Evolutionary conservation across 192 early-diverging fungal genomes (phyloP), one percentile per base, ranked within the genome.

Genomic region (Backusella luteola): DNA sequence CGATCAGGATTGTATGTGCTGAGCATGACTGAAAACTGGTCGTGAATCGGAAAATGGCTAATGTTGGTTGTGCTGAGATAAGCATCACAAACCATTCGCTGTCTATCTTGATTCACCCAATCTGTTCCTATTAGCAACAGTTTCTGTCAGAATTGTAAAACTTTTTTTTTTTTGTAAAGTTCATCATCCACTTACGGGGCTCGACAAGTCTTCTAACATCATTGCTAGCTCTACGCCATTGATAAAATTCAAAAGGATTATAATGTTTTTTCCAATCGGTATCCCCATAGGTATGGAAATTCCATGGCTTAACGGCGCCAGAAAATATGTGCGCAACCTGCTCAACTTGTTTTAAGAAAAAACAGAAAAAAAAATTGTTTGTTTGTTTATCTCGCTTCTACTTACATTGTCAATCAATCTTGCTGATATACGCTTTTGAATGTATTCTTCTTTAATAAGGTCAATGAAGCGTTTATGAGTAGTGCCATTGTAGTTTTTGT

Each of bases 1-100:
- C 79, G 79, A 1, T 81, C 79, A 14, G 79, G 79, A 14, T 81
- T 76, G 23, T 81, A 81, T 3, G 79, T 81, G 63, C 75, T 73
- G 32, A 81, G 44, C 35, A 81, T 35, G 23, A 77, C 75, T 9
- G 79, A 76, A 68, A 81, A 81, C 49, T 76, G 66, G 66, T 73
- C 34, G 0, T 44, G 73, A 34, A 76, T 34, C 6, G 79, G 79
- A 49, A 79, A 79, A 32, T 49, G 46, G 21, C 15, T 49, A 14
- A 56, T 36, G 5, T 41, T 34, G 21, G 23, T 21, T 17, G 53
- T 41, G 4, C 69, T 34, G 21, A 41, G 39, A 44, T 73, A 73
- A 38, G 34, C 42, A 34, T 78, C 77, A 67, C 77, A 78, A 21
- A 78, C 19, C 32, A n/a, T 41, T 15, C 17, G 19, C 34, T 59